Conservation (phyloP, 2,329 filamentous ascomycete species). For the Aspergillus versicolor region DNA sequence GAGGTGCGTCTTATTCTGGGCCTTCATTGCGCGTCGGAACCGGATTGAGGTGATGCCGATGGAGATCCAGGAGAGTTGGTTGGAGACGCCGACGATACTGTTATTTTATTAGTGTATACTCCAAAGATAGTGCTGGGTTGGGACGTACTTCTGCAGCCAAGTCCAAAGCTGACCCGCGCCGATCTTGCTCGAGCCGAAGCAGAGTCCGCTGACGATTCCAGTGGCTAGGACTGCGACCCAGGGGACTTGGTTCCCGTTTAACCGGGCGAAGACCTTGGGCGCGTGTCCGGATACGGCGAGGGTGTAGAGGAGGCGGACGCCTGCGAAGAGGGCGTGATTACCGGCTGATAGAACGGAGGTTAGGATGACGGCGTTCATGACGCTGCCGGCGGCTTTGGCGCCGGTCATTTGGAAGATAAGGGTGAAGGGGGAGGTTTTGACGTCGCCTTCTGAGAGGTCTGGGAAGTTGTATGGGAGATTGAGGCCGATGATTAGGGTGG, state of each 20-base stretch:
- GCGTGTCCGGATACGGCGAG: constrained; percentile 57
- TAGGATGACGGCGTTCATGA: constrained; percentile 63
- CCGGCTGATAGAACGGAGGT: constrained; percentile 59
- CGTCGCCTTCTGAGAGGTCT: constrained; percentile 43
- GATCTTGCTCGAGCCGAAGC: constrained; percentile 65
- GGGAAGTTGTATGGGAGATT: constrained; percentile 59
- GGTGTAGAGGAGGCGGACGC: constrained; percentile 57
- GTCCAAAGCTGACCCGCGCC: constrained; percentile 65
- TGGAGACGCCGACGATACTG: constrained; percentile 65
- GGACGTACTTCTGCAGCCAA: constrained; percentile 62
- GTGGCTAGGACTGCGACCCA: constrained; percentile 58
- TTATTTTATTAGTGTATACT: background rate
- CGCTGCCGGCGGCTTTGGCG: constrained; percentile 53
- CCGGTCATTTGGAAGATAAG: constrained; percentile 62
- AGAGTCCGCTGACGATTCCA: constrained; percentile 55
- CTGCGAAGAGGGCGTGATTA: constrained; percentile 60
- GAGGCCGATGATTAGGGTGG: constrained; percentile 57
- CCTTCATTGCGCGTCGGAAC: constrained; percentile 58
- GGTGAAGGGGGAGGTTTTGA: constrained; percentile 56
- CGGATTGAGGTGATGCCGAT: constrained; percentile 66
- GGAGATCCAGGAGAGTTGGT: constrained; percentile 63
- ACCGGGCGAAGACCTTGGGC: constrained; percentile 52
- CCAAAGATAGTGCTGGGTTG: background rate
- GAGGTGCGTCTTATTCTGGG: constrained; percentile 60
- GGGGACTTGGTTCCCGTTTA: constrained; percentile 53